Evolutionary conservation across 441 rosid species (phyloP), one percentile per base, ranked within the genome.

Genomic region (Arabidopsis lyrata): DNA sequence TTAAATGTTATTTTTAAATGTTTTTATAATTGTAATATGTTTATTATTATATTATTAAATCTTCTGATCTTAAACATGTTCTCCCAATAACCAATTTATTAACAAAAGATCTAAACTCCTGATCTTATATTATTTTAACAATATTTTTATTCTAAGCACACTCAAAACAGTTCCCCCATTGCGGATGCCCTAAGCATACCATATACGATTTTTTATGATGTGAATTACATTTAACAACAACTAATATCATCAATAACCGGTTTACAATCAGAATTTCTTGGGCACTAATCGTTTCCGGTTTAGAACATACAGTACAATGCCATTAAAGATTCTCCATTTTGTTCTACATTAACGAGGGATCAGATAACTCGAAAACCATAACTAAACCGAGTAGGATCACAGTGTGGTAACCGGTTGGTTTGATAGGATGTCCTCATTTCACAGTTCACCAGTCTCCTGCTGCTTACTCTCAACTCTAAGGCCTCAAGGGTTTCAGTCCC

Each of bases 401-500:
- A 34, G 20, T 54, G 39, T 39, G 54, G 70, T 35, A 54, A 63
- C 27, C 39, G 48, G 61, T n/a, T 67, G 8, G 32, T 29, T 58
- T 29, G 24, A 66, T 6, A 44, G 42, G 52, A 45, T 2, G 15
- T 56, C 2, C 72, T 16, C 14, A 8, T 41, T 54, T 54, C 32
- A 45, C 20, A 45, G 31, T 62, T 36, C 14, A 15, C 13, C n/a
- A 52, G 69, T 41, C 63, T 52, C 42, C 39, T 41, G 68, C 68
- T 68, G 75, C 81, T 48, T 72, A 58, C 81, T 75, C 27, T 24
- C 27, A 24, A 24, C 27, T 24, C 27, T 24, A 24, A 24, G 27
- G 27, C 31, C 31, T 86, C 77, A 93, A 81, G 0, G 94, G 97
- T 81, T 90, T 87, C 82, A 91, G 22, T 53, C 96, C 94, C 38